Evolutionary conservation across 768 basidiomycete genomes (phyloP).

Genomic region (Tricholoma bakamatsutake): DNA sequence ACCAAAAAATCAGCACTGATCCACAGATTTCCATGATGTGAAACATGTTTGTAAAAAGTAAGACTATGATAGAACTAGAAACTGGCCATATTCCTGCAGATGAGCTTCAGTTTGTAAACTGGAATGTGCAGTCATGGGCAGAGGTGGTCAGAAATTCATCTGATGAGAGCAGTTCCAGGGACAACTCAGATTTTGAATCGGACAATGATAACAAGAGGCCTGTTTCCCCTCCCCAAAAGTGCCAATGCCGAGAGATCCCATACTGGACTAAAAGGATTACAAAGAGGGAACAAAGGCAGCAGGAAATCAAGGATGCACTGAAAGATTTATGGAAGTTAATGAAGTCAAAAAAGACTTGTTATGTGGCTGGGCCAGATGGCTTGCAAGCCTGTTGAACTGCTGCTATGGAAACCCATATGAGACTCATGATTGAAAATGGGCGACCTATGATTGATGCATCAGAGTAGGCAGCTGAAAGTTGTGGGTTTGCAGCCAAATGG

Average conservation of each 20-base stretch:
- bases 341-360: background rate
- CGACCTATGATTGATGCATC: constrained; percentile 7
- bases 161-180: background rate
- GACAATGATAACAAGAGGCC: no score
- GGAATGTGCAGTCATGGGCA: background rate
- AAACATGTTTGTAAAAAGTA: no score
- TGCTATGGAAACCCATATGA: constrained; percentile 6
- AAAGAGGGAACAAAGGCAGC: background rate
- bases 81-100: no score
- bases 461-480: constrained; percentile 7
- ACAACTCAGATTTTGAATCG: no score
- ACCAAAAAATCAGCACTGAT: no score
- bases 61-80: no score
- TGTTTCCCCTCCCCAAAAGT: background rate
- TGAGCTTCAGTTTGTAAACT: no score
- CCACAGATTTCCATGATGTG: no score
- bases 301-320: background rate
- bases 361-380: background rate
- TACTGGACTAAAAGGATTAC: background rate
- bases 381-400: constrained; percentile 1
- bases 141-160: background rate
- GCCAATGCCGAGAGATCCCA: background rate
- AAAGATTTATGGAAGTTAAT: background rate
- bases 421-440: constrained; percentile 7
- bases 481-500: constrained; percentile 12